These are phyloP conservation scores for Galerina sulciceps DNA, from an alignment of 768 basidiomycete species.

Conservation along the genomic window DNA sequence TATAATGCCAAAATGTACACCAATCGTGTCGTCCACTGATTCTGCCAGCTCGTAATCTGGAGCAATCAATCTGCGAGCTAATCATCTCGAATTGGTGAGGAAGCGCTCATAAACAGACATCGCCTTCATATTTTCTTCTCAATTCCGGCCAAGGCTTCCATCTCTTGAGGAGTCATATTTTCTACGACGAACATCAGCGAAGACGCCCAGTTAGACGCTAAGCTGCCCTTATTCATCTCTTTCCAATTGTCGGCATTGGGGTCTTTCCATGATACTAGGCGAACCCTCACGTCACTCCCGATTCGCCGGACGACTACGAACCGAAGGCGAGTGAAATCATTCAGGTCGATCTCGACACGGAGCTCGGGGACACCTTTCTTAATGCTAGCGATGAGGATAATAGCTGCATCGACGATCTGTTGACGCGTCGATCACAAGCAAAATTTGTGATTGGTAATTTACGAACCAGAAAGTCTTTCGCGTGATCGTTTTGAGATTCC, in stretches of 20 bases:
- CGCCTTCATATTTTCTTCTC: neutral
- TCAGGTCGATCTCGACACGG: neutral
- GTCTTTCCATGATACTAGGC: conserved; percentile 4
- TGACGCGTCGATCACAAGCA: neutral
- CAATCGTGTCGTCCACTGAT: too few species aligned
- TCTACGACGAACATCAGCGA: neutral
- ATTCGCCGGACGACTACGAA: neutral
- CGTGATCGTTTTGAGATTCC: neutral
- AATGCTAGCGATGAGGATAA: neutral
- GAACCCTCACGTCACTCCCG: neutral
- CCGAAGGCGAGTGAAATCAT: neutral
- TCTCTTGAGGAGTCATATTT: neutral
- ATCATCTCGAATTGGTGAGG: too few species aligned
- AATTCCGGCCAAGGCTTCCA: neutral
- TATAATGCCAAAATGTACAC: too few species aligned
- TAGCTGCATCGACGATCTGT: neutral
- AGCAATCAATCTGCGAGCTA: too few species aligned
- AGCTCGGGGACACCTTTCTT: neutral
- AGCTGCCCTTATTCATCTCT: neutral
- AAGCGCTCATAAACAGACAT: too few species aligned
- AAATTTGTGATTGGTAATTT: neutral
- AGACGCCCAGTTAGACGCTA: neutral
- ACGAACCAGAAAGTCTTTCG: neutral
- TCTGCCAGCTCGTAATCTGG: too few species aligned
- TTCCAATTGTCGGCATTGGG: neutral